phyloP scores from a whole-genome alignment of 1,284 basidiomycete genomes.

The Malassezia japonica region DNA sequence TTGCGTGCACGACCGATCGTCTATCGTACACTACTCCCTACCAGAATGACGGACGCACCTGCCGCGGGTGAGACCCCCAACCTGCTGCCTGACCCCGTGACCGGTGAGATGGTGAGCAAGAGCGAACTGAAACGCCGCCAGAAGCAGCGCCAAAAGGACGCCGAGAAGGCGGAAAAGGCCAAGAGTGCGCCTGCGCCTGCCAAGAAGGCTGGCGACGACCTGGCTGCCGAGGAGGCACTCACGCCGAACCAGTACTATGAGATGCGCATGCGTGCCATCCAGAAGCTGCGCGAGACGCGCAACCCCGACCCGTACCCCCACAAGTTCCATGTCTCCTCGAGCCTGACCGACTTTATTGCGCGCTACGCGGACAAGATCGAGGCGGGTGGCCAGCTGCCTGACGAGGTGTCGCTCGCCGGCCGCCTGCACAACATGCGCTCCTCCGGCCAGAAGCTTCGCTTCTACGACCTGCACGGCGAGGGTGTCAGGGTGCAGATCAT shows the following conservation, averaged over 20 bases:
- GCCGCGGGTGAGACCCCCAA: constrained; percentile 18
- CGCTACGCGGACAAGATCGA: constrained; percentile 58
- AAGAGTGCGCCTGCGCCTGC: constrained; percentile 23
- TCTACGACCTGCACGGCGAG: constrained; percentile 91
- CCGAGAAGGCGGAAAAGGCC: constrained; percentile 67
- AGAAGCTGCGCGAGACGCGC: constrained; percentile 72
- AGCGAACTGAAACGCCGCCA: constrained; percentile 40
- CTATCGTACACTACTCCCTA: background rate
- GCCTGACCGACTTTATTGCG: constrained; percentile 68
- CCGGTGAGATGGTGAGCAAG: constrained; percentile 48
- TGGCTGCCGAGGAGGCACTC: constrained; percentile 35
- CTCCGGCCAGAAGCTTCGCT: constrained; percentile 73
- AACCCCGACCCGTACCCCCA: constrained; percentile 86
- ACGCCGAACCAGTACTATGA: constrained; percentile 79
- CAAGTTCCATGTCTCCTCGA: constrained; percentile 85
- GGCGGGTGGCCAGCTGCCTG: constrained; percentile 37
- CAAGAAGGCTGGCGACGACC: constrained; percentile 18
- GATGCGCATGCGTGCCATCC: constrained; percentile 76
- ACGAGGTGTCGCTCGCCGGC: constrained; percentile 63
- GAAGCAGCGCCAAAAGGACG: constrained; percentile 66
- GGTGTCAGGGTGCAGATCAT: constrained; percentile 91
- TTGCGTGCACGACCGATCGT: background rate
- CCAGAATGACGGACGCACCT: constrained; percentile 12
- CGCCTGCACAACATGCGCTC: constrained; percentile 82
- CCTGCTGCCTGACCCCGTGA: constrained; percentile 41